phyloP scores from a whole-genome alignment of 208 protist genomes.

The Leishmania guyanensis region DNA sequence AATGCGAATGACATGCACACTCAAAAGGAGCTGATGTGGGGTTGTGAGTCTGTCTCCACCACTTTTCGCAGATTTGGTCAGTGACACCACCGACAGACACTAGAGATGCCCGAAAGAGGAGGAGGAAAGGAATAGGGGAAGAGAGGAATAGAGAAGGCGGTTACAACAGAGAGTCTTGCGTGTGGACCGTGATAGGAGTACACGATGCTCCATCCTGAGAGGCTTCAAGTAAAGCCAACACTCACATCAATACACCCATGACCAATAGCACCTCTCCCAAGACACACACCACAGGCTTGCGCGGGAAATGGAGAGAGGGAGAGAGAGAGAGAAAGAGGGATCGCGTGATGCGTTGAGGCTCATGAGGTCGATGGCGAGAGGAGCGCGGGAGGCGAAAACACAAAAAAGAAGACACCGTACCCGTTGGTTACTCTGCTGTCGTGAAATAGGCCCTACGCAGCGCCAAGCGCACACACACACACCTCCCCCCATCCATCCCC shows the following conservation, averaged over 20 bases:
- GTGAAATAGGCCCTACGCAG: background rate
- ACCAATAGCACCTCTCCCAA: background rate
- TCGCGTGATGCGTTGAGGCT: background rate
- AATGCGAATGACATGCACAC: background rate
- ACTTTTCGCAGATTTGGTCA: background rate
- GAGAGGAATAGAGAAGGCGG: background rate
- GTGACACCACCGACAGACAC: background rate
- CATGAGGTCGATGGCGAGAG: background rate
- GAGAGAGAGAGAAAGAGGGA: background rate
- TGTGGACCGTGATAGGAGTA: background rate
- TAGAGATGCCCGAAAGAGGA: background rate
- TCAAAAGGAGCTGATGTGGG: background rate
- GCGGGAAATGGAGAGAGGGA: background rate
- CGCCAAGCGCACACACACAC: background rate
- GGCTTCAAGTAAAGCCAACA: background rate
- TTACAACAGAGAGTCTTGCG: background rate
- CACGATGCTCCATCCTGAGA: background rate
- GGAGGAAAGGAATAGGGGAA: background rate
- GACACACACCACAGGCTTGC: background rate
- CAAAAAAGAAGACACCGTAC: background rate
- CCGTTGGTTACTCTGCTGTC: background rate
- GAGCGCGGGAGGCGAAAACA: background rate
- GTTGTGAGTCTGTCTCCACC: background rate
- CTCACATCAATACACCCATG: background rate
- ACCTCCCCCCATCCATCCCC: no score